Percentiles rank a stretch among this genome's conserved stretches.
These are phyloP conservation scores for Populus davidiana DNA, from an alignment of 345 rosid genomes.

Conservation along the genomic window DNA sequence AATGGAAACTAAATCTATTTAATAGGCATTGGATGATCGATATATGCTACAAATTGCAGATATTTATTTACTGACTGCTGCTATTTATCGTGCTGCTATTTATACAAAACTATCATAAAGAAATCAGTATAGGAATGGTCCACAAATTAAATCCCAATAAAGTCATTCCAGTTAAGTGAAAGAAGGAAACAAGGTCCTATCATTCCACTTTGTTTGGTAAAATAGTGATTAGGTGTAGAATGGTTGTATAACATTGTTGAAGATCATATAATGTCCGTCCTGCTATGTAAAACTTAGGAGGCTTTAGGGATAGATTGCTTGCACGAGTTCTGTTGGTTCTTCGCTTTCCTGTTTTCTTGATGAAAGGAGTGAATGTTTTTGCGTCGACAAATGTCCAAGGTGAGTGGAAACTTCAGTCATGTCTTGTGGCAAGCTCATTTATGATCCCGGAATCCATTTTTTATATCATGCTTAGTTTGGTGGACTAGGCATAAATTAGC, in stretches of 20 bases:
- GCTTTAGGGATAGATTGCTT: background rate
- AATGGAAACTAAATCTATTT: background rate
- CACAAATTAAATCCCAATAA: background rate
- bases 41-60: background rate
- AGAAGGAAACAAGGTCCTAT: background rate
- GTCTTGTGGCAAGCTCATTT: background rate
- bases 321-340: background rate
- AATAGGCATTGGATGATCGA: background rate
- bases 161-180: background rate
- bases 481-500: background rate
- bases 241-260: background rate
- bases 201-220: background rate
- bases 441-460: background rate
- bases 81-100: background rate
- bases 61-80: background rate
- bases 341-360: background rate
- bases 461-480: background rate
- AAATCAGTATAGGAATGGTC: background rate
- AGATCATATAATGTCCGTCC: background rate
- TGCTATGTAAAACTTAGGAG: background rate
- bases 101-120: background rate
- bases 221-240: background rate
- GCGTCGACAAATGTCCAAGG: background rate
- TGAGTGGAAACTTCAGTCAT: background rate
- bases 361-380: background rate